Base-by-base conservation (phyloP, 2,329 filamentous ascomycete species). In the Emericellopsis cladophorae region DNA sequence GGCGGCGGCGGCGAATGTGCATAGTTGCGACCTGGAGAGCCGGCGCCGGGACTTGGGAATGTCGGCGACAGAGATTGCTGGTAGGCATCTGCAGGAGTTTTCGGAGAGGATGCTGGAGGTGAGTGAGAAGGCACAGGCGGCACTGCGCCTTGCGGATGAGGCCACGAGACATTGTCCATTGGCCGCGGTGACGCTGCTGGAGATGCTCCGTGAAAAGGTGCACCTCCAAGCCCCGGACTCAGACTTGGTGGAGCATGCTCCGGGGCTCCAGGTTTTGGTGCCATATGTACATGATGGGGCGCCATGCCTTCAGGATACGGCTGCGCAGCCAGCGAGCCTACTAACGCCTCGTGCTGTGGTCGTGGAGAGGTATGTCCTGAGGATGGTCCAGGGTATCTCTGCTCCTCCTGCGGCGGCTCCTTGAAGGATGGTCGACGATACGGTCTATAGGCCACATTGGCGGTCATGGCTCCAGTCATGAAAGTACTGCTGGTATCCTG, bases 401-500 rank as follows among this genome's bases (percentile, higher is more conserved):
- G 18, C 40, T 41, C 8, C 12, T 31, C 15, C 26, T 24, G 23
- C 10, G 6, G 15, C 21, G 14, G 36, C 16, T 33, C 36, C 31
- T 39, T 15, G 37, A 9, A 29, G 11, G 50, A 48, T 15, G 48
- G 44, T 7, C 51, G 55, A 34, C 51, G 48, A 26, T 58, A 59
- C 2, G 55, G 57, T 31, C 51, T 49, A 37, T 58, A 60, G 24
- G 31, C 41, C 15, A 42, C 4, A 8, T 32, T 18, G 3, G 32
- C n/a, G 7, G 32, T 34, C 14, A 12, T 8, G 7, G 31, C 26
- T 9, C 14, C n/a, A 4, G 29, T 16, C 7, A 8, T 12, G 15
- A 31, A 22, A 16, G 16, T 4, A 38, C 40, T 5, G 32, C 22
- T 10, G 34, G 21, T 29, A 29, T 16, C 18, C 14, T n/a, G 15